Evolutionary conservation across 1,284 basidiomycete genomes (phyloP), one percentile per base, ranked within the genome.

Genomic region (Melampsora americana): DNA sequence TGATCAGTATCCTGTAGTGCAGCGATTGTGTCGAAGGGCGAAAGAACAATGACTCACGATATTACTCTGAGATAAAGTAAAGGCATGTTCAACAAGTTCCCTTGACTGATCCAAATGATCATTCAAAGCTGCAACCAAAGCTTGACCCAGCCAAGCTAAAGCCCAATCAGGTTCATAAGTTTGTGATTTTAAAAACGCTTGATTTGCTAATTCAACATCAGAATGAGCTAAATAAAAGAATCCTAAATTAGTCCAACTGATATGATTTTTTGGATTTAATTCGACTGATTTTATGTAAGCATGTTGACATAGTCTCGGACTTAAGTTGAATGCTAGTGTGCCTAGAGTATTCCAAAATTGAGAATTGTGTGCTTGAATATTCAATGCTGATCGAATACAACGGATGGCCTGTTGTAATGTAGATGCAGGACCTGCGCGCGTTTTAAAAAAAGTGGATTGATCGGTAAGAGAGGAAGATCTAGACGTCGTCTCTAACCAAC

Each of bases 141-240:
- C 93, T 82, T 95, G 94, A 0, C 95, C 96, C 18, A 96, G 87
- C 96, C 96, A 99, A n/a, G 93, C 90, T 35, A 89, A 82, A 0
- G 90, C 87, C 83, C 90, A 91, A 80, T 98, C 95, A 1, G 96
- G 93, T 84, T 98, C 93, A 26, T 95, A 86, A 14, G 90, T 90
- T 82, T 98, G 95, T 18, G 95, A 92, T 78, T 90, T 90, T 80
- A 90, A 87, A 80, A 99, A 89, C 1, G 91, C 89, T 81, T 95
- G 89, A 79, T 91, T 91, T 0, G 95, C 93, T 42, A 99, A 85
- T 77, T 93, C 90, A 0, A 86, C 80, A 82, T 99, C 95, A 35
- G 87, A 86, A 79, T 95, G 86, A 72, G 90, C 84, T n/a, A 95
- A 86, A 82, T 95, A 99, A 64, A 99, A 85, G 75, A 97, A 85